These are phyloP conservation scores for Paraconiothyrium sp. DNA, from an alignment of 2,329 filamentous ascomycete genomes.

Conservation along the genomic window DNA sequence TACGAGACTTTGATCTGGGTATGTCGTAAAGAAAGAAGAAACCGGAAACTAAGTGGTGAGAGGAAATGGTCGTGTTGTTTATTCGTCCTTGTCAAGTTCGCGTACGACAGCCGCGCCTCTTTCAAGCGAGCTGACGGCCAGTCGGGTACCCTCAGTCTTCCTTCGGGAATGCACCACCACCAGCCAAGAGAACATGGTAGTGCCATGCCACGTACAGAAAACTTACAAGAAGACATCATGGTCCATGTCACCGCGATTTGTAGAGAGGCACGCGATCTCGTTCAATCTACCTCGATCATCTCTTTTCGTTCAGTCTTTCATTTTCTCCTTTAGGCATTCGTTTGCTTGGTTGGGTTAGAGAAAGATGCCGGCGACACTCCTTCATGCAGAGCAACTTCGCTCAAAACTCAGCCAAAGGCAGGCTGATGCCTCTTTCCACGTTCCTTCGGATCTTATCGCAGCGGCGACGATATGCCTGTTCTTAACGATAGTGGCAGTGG, in stretches of 20 bases:
- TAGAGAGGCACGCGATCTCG: background rate
- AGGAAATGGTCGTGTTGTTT: background rate
- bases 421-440: slow-evolving; percentile 13
- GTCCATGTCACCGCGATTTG: background rate
- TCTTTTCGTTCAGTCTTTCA: slow-evolving; percentile 9
- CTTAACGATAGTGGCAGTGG: slow-evolving; percentile 19
- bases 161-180: slow-evolving; percentile 15
- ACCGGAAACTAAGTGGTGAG: too few species aligned
- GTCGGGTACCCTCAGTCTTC: slow-evolving; percentile 13
- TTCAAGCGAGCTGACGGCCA: slow-evolving; percentile 11
- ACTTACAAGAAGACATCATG: slow-evolving; percentile 13
- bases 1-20: background rate
- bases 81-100: background rate
- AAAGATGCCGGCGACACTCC: slow-evolving; percentile 10
- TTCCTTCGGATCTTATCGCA: slow-evolving; percentile 19
- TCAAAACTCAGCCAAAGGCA: slow-evolving; percentile 13
- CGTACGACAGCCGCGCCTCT: slow-evolving; percentile 1
- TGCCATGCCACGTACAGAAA: slow-evolving; percentile 8
- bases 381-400: slow-evolving; percentile 2
- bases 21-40: background rate
- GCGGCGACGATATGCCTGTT: slow-evolving; percentile 25
- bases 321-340: slow-evolving; percentile 14
- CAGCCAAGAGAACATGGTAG: slow-evolving; percentile 9
- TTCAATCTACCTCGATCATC: background rate
- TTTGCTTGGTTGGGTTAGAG: slow-evolving; percentile 2